Conservation (phyloP, 2,329 filamentous ascomycete genomes). For the Monosporascus sp. region DNA sequence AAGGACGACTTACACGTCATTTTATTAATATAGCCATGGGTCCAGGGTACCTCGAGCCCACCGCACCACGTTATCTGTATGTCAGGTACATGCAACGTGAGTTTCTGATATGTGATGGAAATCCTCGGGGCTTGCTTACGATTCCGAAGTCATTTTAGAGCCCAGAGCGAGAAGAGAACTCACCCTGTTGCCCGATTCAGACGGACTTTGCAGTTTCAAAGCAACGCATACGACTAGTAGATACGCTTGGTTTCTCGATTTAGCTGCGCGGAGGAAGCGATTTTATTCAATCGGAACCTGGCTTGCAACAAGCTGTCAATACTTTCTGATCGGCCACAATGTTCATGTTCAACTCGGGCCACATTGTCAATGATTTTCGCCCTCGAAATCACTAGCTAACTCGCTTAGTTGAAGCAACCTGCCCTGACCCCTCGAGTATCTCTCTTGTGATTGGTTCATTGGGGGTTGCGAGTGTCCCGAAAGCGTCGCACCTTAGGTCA, state of each 20-base stretch:
- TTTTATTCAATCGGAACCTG: too few relatives aligned
- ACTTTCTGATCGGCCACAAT: slow-evolving; percentile 5
- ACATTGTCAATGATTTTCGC: slow-evolving; percentile 6
- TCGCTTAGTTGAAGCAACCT: slow-evolving; percentile 10
- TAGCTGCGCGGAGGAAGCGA: too few relatives aligned
- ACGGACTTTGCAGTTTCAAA: background rate
- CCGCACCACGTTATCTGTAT: slow-evolving; percentile 18
- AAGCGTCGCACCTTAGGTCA: too few relatives aligned
- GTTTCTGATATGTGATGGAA: slow-evolving; percentile 12
- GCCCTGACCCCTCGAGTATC: too few relatives aligned
- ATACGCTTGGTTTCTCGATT: background rate
- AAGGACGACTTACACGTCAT: slow-evolving; percentile 15
- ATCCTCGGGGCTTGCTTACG: slow-evolving; percentile 3
- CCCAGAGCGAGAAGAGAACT: background rate
- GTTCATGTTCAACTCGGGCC: slow-evolving; percentile 6
- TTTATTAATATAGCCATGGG: slow-evolving; percentile 1
- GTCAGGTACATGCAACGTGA: slow-evolving; percentile 22
- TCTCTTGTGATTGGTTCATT: too few relatives aligned
- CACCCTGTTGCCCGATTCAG: background rate
- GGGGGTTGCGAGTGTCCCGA: too few relatives aligned
- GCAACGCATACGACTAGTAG: background rate
- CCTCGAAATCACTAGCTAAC: slow-evolving; percentile 5
- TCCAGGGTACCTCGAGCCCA: slow-evolving; percentile 10
- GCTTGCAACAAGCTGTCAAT: background rate
- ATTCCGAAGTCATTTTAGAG: slow-evolving; percentile 2